Evolutionary conservation across 148 eudicot genomes (phyloP).

Genomic region (Vaccinium macrocarpon): DNA sequence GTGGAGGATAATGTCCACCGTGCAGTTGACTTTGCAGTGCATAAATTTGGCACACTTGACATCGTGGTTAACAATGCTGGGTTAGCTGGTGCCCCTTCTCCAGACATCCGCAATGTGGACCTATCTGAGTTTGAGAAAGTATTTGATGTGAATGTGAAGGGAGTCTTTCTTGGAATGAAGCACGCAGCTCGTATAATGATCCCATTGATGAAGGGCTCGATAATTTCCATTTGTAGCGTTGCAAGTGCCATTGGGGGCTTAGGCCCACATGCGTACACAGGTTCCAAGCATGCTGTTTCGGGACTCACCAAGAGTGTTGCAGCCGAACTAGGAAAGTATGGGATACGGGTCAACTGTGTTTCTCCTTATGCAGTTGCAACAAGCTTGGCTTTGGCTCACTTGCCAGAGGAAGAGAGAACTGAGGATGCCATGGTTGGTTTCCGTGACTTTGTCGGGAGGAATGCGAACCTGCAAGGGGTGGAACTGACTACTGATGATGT

Average conservation of each 20-base stretch:
- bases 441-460: conserved; percentile 40
- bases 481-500: conserved; percentile 70
- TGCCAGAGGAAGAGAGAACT: conserved; percentile 70
- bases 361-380: conserved; percentile 88
- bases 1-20: conserved; percentile 55
- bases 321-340: conserved; percentile 81
- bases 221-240: conserved; percentile 67
- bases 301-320: conserved; percentile 90
- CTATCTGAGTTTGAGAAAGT: conserved; percentile 59
- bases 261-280: conserved; percentile 86
- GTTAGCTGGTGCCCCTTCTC: conserved; percentile 51
- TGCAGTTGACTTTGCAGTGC: conserved; percentile 66
- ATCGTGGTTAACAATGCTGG: conserved; percentile 95
- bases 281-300: conserved; percentile 84
- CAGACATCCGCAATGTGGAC: conserved; percentile 58
- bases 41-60: conserved; percentile 69
- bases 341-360: conserved; percentile 84
- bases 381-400: conserved; percentile 55
- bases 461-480: conserved; percentile 86
- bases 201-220: conserved; percentile 70
- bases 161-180: conserved; percentile 84
- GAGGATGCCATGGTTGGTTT: conserved; percentile 65
- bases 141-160: conserved; percentile 75
- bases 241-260: conserved; percentile 54
- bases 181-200: conserved; percentile 96